Conservation (phyloP, 1,284 basidiomycete species). For the Quambalaria eucalypti region DNA sequence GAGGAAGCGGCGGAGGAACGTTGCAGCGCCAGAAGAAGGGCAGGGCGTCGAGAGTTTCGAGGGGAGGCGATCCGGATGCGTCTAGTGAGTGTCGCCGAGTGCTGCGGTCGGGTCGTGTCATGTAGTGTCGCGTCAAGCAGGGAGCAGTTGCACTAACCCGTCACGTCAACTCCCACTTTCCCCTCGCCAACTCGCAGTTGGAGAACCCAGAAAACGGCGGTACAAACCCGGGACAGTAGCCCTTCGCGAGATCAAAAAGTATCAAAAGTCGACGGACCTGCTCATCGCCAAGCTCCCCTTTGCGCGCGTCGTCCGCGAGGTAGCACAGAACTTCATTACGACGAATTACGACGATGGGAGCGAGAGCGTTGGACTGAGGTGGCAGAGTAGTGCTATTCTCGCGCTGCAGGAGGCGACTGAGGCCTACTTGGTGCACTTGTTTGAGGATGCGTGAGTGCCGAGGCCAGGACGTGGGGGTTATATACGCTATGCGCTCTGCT, state of each 20-base stretch:
- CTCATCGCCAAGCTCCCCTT: constrained; percentile 44
- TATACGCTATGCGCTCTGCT: background rate
- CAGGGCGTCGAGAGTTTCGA: too few species aligned
- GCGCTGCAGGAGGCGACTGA: constrained; percentile 46
- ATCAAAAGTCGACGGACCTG: constrained; percentile 44
- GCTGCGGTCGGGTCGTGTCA: too few species aligned
- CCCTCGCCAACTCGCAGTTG: too few species aligned
- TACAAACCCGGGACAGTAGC: constrained; percentile 45
- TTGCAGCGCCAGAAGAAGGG: too few species aligned
- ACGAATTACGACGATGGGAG: constrained; percentile 34
- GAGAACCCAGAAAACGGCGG: constrained; percentile 26
- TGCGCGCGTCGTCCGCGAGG: constrained; percentile 42
- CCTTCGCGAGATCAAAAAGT: constrained; percentile 43
- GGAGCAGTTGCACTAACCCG: too few species aligned
- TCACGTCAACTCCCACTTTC: too few species aligned
- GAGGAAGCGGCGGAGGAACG: too few species aligned
- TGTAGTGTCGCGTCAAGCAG: too few species aligned
- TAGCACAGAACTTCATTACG: constrained; percentile 43
- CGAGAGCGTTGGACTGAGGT: constrained; percentile 36
- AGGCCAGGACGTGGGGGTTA: background rate
- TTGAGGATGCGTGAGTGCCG: constrained; percentile 42
- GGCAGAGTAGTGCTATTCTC: constrained; percentile 44
- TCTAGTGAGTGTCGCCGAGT: too few species aligned
- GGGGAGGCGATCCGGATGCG: too few species aligned
- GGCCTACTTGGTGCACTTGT: constrained; percentile 43